Base-by-base conservation (phyloP, 805 yeast species). In the Saccharomyces paradoxus region DNA sequence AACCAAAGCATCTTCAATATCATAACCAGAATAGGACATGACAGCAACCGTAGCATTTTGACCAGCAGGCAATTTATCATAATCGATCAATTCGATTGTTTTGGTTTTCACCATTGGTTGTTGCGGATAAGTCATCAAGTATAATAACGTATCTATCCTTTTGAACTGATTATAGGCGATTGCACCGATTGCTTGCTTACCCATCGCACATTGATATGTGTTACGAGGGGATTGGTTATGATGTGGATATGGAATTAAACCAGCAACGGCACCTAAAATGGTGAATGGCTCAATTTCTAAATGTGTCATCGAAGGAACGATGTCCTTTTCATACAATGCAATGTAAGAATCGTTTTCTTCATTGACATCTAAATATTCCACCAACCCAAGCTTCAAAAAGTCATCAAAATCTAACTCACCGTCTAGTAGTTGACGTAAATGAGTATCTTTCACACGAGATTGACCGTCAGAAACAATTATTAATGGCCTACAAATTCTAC, bases 121-220 rank as follows among this genome's bases (percentile, higher is more conserved):
- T 73, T 94, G 98, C 4, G 99, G 99, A 68, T 94, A 94, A n/a
- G 90, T 96, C 96, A 94, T 88, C 60, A 94, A 77, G 67, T 94
- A 94, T 60, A 94, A 76, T 66, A 94, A 74, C 0, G 99, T 94
- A 67, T 94, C 99, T 61, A 94, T 92, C 71, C 99, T 84, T 68
- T 89, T 81, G 74, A 94, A 88, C 73, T 94, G 99, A 71, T 94
- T 94, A 70, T 94, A 94, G 10, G 96, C 97, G 72, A 94, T 94
- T 2, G 98, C 98, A 62, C 99, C 99, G 71, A 94, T 92, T n/a
- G 99, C 99, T 75, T 94, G 99, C 74, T 94, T 94, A 82, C 99
- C 99, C 99, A 94, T 94, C 63, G 99, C 99, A 71, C 97, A 91
- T 77, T 94, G 99, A 74, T 94, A 94, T 1, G 99, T 94, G 69